Conservation (phyloP, 805 yeast species). For the Scheffersomyces stipitis region DNA sequence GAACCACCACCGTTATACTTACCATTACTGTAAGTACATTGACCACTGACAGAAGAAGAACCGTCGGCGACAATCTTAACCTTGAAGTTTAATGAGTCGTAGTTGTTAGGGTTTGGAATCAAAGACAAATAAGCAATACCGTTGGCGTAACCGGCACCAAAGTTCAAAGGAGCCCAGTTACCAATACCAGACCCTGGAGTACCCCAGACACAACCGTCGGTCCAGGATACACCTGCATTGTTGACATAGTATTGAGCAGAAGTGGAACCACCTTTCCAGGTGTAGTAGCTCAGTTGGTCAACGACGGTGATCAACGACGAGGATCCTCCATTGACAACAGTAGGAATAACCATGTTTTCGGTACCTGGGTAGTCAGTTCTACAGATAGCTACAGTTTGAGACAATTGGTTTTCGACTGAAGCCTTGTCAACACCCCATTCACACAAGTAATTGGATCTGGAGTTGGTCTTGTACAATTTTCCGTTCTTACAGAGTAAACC, state of each 20-base stretch:
- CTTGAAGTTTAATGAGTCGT: conserved; percentile 53
- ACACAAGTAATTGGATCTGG: conserved; percentile 68
- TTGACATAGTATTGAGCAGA: conserved; percentile 97
- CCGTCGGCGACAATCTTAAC: conserved; percentile 71
- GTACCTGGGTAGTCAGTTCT: conserved; percentile 99
- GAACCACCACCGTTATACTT: conserved; percentile 63
- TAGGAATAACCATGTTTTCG: conserved; percentile 97
- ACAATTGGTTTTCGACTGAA: conserved; percentile 61
- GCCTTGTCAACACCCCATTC: conserved; percentile 82
- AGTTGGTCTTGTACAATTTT: conserved; percentile 77
- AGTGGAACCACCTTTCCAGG: conserved; percentile 78
- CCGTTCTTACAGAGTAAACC: conserved; percentile 88
- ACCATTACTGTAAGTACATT: conserved; percentile 81
- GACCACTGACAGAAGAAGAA: conserved; percentile 54
- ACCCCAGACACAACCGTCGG: conserved; percentile 97
- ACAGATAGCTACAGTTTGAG: conserved; percentile 79
- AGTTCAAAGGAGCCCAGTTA: conserved; percentile 96
- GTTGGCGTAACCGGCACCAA: conserved; percentile 84
- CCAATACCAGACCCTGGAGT: conserved; percentile 74
- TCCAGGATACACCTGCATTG: conserved; percentile 87
- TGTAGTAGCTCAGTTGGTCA: conserved; percentile 71
- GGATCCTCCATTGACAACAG: conserved; percentile 70
- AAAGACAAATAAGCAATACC: conserved; percentile 77
- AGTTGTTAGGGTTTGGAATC: conserved; percentile 94
- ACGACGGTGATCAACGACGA: conserved; percentile 74